A percentile compares a stretch with the other conserved stretches of the same genome.
phyloP scores from a whole-genome alignment of 805 yeast species.

The Kodamaea sagamina region DNA sequence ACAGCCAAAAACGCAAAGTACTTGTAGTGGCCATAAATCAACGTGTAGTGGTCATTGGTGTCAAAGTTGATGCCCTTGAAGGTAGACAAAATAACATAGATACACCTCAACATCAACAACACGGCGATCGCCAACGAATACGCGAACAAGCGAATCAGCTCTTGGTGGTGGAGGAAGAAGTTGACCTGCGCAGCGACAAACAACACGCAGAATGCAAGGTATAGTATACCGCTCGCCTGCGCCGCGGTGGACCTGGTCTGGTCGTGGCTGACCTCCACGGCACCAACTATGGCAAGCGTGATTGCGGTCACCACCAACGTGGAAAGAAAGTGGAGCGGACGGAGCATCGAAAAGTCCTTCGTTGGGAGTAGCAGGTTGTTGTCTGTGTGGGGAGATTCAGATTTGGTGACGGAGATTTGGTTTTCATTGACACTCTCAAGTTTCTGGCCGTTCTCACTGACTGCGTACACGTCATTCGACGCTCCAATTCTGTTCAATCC shows the following conservation, averaged over 20 bases:
- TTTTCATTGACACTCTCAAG: too few species aligned
- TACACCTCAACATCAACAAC: conserved; percentile 5
- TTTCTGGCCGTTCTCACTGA: too few species aligned
- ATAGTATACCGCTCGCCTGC: conserved; percentile 8
- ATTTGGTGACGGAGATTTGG: too few species aligned
- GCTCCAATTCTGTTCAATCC: too few species aligned
- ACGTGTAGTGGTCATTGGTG: conserved; percentile 1
- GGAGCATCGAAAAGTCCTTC: conserved; percentile 1
- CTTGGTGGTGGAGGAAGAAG: neutral
- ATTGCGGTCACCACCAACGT: conserved; percentile 1
- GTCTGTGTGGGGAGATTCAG: too few species aligned
- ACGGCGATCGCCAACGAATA: neutral
- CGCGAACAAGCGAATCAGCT: conserved; percentile 2
- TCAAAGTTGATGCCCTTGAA: neutral
- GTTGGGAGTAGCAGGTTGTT: neutral
- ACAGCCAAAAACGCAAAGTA: conserved; percentile 7
- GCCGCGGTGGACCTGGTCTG: neutral
- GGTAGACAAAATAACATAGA: conserved; percentile 4
- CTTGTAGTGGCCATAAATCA: conserved; percentile 8
- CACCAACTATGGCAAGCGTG: conserved; percentile 4
- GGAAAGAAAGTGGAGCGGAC: conserved; percentile 6
- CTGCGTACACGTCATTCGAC: too few species aligned
- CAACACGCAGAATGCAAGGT: neutral
- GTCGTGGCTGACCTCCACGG: neutral
- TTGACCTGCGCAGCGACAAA: neutral